Conservation (phyloP, 2,329 filamentous ascomycete species). For the Ophiostoma ulmi region DNA sequence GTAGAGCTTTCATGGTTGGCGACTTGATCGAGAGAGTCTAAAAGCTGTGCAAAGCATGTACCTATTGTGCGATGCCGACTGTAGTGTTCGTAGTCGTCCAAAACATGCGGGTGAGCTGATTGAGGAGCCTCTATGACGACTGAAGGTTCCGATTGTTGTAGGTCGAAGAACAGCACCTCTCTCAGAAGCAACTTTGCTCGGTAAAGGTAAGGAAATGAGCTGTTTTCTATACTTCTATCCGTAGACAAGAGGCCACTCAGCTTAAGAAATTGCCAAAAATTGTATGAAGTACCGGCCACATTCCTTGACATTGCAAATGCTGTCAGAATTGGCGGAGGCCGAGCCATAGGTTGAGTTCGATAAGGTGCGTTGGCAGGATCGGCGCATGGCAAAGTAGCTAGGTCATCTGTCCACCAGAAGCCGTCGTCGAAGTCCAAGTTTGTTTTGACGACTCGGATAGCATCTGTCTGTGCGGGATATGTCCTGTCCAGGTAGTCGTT, state of each 20-base stretch:
- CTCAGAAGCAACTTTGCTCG: constrained; percentile 52
- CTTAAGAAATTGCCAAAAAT: constrained; percentile 49
- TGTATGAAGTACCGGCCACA: constrained; percentile 44
- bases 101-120: constrained; percentile 33
- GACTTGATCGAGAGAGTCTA: constrained; percentile 48
- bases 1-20: constrained; percentile 39
- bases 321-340: constrained; percentile 46
- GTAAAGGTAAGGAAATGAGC: constrained; percentile 47
- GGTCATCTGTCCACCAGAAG: constrained; percentile 55
- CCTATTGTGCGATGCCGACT: constrained; percentile 46
- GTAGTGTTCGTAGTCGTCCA: constrained; percentile 45
- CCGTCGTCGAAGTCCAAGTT: constrained; percentile 51
- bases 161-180: constrained; percentile 51
- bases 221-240: constrained; percentile 45
- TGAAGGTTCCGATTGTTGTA: constrained; percentile 46
- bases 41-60: constrained; percentile 47
- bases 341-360: constrained; percentile 37
- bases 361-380: constrained; percentile 40
- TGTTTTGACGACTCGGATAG: constrained; percentile 40
- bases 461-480: constrained; percentile 41
- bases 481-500: constrained; percentile 49
- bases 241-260: constrained; percentile 47
- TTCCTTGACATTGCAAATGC: constrained; percentile 51
- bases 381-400: constrained; percentile 39
- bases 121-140: constrained; percentile 39